phyloP scores from a whole-genome alignment of 192 early-diverging fungal species.

The Cetraspora pellucida region DNA sequence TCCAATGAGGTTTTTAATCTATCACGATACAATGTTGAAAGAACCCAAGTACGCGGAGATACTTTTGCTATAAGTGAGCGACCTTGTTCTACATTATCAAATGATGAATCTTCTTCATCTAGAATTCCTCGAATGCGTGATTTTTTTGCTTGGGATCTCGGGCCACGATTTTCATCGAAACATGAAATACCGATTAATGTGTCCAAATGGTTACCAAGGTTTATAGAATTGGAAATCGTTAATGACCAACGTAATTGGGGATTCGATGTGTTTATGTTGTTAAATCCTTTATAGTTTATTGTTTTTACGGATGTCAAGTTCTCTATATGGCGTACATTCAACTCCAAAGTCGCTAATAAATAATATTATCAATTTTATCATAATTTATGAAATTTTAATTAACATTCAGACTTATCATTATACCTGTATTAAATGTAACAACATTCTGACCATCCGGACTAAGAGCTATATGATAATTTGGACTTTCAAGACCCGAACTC shows the following conservation, averaged over 20 bases:
- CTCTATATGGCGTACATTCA: background rate
- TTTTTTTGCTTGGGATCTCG: too few relatives aligned
- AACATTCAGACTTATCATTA: background rate
- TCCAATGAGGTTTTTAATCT: background rate
- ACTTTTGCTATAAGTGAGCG: background rate
- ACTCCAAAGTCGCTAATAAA: background rate
- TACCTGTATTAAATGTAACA: conserved; percentile 6
- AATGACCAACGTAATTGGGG: background rate
- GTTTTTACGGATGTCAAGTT: background rate
- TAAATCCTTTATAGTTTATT: background rate
- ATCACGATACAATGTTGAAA: background rate
- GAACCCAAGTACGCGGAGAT: background rate
- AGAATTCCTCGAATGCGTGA: background rate
- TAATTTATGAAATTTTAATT: background rate
- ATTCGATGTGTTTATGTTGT: background rate
- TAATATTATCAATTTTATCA: background rate
- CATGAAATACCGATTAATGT: conserved; percentile 4
- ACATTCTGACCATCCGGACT: conserved; percentile 11
- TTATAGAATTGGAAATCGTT: conserved; percentile 4
- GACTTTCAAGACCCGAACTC: background rate
- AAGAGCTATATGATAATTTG: background rate
- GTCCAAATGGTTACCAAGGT: background rate
- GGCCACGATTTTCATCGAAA: background rate
- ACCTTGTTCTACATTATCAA: background rate
- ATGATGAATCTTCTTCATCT: background rate